phyloP scores from a whole-genome alignment of 495 filamentous ascomycete species.

The Daldinia decipiens region DNA sequence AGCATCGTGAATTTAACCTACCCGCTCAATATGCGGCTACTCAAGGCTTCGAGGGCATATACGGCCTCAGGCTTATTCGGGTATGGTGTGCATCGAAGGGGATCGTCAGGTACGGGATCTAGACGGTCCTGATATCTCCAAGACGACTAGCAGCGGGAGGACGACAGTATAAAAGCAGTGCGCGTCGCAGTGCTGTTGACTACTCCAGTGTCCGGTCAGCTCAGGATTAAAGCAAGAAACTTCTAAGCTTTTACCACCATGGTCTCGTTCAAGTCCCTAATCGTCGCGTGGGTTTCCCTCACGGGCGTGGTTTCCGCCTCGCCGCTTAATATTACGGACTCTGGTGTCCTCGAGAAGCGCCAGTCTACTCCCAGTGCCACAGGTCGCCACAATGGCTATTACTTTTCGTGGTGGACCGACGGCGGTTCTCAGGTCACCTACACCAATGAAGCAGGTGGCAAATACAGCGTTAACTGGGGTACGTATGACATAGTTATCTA shows the following conservation, averaged over 20 bases:
- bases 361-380: slow-evolving; percentile 54
- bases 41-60: neutral
- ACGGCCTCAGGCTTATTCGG: neutral
- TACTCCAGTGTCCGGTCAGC: neutral
- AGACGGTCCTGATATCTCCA: neutral
- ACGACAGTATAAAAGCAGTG: slow-evolving; percentile 7
- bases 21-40: neutral
- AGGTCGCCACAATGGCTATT: slow-evolving; percentile 67
- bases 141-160: neutral
- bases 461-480: slow-evolving; percentile 63
- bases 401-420: slow-evolving; percentile 73
- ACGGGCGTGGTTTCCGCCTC: slow-evolving; percentile 2
- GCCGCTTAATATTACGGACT: slow-evolving; percentile 9
- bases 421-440: slow-evolving; percentile 63
- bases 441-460: slow-evolving; percentile 64
- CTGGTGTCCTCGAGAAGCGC: slow-evolving; percentile 37
- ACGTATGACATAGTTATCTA: slow-evolving; percentile 12
- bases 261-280: slow-evolving; percentile 9
- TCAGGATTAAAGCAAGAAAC: neutral
- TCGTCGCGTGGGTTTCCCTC: slow-evolving; percentile 4
- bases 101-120: slow-evolving; percentile 10
- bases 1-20: slow-evolving; percentile 18
- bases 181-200: neutral
- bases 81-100: neutral
- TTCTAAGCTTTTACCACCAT: neutral